Evolutionary conservation across 176 grass and related monocot genomes (phyloP), one percentile per base, ranked within the genome.

Genomic region (Pontederia crassipes): DNA sequence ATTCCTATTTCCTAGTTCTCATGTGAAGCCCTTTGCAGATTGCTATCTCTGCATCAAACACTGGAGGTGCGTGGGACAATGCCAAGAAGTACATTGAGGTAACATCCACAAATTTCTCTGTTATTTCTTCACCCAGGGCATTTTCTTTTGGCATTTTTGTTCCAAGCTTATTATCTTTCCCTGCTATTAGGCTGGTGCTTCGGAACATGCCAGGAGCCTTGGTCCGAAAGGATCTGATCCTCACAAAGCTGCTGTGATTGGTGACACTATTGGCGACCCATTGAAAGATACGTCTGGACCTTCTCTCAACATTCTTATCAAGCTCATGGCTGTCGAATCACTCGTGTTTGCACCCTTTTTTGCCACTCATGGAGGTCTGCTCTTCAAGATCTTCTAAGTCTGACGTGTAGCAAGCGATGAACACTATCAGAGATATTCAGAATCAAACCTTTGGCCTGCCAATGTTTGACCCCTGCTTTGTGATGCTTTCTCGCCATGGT

Each of bases 1-100:
- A 49, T 66, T 45, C 48, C 63, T 10, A 29, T 16, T 69, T 40
- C 24, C 50, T 65, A 72, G 12, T 53, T 4, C 48, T 57, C 8
- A 56, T 50, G 53, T 62, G 17, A 7, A 18, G 12, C 52, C 2
- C 27, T 26, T 13, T 50, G 18, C 80, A 95, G 90, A 84, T 95
- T 72, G 90, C 90, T 55, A 95, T 95, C 74, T 95, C 90, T 69
- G 90, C 90, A 79, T 95, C 90, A 10, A 95, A 95, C 72, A 95
- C 85, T 2, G 89, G 89, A 56, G 89, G 89, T 76, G 89, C 89
- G 45, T 95, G 89, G 89, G 89, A 95, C 75, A 89, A 89, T 9
- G 90, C 90, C 0, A 95, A 95, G 80, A 95, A 95, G 56, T 95
- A 95, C 68, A 95, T 95, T 0, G 90, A 95, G 90, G 90, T 89